These are phyloP conservation scores for Rhododendron simsii DNA, from an alignment of 148 eudicot species.

Conservation along the genomic window DNA sequence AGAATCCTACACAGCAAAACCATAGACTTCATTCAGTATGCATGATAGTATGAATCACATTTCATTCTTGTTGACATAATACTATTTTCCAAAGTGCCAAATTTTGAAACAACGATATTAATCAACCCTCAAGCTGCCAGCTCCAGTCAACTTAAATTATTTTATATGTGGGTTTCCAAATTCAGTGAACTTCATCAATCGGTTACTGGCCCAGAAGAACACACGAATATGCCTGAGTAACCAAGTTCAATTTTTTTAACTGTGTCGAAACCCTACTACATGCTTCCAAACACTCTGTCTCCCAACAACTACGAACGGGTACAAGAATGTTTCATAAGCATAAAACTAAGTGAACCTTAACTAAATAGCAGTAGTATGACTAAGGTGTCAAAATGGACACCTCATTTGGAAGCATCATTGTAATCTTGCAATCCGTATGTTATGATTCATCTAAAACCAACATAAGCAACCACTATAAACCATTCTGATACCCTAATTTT, in stretches of 20 bases:
- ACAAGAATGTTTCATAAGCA: not conserved
- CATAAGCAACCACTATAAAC: not conserved
- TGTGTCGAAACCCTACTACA: not conserved
- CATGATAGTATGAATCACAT: not conserved
- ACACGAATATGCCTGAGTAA: not conserved
- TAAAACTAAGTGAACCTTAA: not conserved
- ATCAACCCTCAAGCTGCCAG: not conserved
- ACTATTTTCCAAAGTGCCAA: not conserved
- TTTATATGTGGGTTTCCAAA: not conserved
- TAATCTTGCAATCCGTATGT: not conserved
- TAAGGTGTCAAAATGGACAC: not conserved
- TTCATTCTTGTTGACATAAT: not conserved
- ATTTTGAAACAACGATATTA: not conserved
- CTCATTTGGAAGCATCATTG: not conserved
- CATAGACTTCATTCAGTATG: not conserved
- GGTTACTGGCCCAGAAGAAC: not conserved
- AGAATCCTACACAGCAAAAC: conserved; percentile 53
- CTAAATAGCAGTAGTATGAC: not conserved
- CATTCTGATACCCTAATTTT: not conserved
- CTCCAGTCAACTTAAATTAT: not conserved
- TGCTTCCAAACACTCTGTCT: not conserved
- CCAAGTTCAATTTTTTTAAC: not conserved
- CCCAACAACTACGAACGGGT: not conserved
- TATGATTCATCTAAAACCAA: not conserved
- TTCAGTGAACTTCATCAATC: not conserved